Percentiles rank a stretch among this genome's conserved stretches.
Evolutionary conservation across 2,329 filamentous ascomycete genomes (phyloP).

Genomic region (Thyridium curvatum): DNA sequence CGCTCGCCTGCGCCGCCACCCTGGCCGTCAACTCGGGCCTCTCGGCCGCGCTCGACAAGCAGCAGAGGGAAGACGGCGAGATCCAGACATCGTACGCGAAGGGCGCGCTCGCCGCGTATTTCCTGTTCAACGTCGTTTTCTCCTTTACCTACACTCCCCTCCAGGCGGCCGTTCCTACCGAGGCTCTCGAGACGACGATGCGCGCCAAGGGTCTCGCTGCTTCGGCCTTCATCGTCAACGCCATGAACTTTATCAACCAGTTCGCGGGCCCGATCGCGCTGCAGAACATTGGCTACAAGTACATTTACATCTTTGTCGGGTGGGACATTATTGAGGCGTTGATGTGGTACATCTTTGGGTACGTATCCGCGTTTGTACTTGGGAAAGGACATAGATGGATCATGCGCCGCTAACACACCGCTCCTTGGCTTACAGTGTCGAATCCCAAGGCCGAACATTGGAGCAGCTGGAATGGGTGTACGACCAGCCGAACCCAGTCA

Average conservation of each 20-base stretch:
- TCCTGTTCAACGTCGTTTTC: constrained; percentile 42
- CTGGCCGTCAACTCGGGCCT: constrained; percentile 40
- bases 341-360: constrained; percentile 40
- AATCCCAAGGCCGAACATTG: constrained; percentile 41
- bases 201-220: constrained; percentile 40
- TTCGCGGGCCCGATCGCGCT: constrained; percentile 40
- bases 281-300: constrained; percentile 32
- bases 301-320: constrained; percentile 40
- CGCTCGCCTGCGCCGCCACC: constrained; percentile 30
- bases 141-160: constrained; percentile 44
- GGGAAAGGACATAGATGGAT: too few species aligned
- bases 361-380: too few species aligned
- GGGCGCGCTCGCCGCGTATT: constrained; percentile 39
- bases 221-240: constrained; percentile 36
- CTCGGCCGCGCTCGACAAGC: constrained; percentile 26
- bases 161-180: constrained; percentile 38
- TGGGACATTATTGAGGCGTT: constrained; percentile 37
- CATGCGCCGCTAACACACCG: too few species aligned
- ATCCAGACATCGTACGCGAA: constrained; percentile 27
- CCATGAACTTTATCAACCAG: constrained; percentile 41
- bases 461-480: constrained; percentile 45
- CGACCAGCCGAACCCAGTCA: constrained; percentile 40
- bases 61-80: constrained; percentile 16
- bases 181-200: constrained; percentile 40
- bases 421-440: too few species aligned